A percentile compares a stretch with the other conserved stretches of the same genome.
Conservation (phyloP, 257 asterid genomes). For the Solanum chmielewskii region DNA sequence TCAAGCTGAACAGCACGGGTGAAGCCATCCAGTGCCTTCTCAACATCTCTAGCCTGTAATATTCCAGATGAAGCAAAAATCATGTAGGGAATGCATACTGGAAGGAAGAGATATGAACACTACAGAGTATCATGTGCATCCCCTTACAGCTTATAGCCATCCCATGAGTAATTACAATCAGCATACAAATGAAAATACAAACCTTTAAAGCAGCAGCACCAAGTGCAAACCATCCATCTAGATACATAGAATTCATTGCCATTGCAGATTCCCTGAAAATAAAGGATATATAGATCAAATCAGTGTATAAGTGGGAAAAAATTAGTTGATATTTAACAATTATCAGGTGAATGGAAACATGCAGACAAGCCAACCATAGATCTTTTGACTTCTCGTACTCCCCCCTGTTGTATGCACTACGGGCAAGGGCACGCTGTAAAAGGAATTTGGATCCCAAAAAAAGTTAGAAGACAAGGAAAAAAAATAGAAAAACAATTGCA, state of each 20-base stretch:
- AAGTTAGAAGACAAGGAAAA: neutral
- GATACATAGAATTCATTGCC: slow-evolving; percentile 74
- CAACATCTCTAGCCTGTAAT: slow-evolving; percentile 44
- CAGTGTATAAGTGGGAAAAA: neutral
- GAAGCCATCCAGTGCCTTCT: slow-evolving; percentile 81
- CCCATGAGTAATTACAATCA: neutral
- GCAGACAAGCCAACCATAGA: slow-evolving; percentile 26
- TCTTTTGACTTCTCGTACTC: slow-evolving; percentile 65
- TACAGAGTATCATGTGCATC: neutral
- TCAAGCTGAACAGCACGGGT: slow-evolving; percentile 87
- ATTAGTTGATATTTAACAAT: neutral
- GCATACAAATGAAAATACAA: neutral
- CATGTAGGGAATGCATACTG: neutral
- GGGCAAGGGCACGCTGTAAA: slow-evolving; percentile 66
- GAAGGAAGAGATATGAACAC: neutral
- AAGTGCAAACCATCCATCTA: slow-evolving; percentile 95
- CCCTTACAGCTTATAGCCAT: neutral
- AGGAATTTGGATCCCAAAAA: neutral
- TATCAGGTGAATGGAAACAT: neutral
- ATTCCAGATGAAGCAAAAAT: neutral
- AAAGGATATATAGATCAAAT: neutral
- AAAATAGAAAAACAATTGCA: neutral
- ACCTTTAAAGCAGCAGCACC: slow-evolving; percentile 90
- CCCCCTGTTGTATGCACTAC: slow-evolving; percentile 77
- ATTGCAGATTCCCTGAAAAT: slow-evolving; percentile 63